These are phyloP conservation scores for Fusarium stilboides DNA, from an alignment of 2,329 filamentous ascomycete genomes.

Conservation along the genomic window DNA sequence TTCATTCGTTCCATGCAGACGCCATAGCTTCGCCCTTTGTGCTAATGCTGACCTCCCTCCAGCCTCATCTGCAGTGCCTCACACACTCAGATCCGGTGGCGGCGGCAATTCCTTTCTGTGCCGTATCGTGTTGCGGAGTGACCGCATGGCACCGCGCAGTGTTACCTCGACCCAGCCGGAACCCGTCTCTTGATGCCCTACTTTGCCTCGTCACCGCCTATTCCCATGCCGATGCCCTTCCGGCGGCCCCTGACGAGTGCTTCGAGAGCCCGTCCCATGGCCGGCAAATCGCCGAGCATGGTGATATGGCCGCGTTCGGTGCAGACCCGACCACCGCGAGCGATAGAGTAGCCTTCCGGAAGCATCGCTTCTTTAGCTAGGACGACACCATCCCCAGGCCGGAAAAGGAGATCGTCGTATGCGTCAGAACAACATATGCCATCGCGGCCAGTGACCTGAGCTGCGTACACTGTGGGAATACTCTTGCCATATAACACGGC, in stretches of 20 bases:
- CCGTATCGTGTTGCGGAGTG: conserved; percentile 23
- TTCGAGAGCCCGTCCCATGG: conserved; percentile 80
- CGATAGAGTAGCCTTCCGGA: conserved; percentile 82
- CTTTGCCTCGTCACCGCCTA: conserved; percentile 16
- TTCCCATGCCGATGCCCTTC: conserved; percentile 80
- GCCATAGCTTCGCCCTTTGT: background rate
- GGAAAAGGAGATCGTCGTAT: conserved; percentile 90
- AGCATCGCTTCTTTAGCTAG: conserved; percentile 89
- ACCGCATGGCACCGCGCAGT: conserved; percentile 24
- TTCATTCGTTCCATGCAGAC: conserved; percentile 10
- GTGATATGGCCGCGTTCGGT: conserved; percentile 91
- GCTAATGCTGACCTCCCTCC: background rate
- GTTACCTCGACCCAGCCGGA: conserved; percentile 29
- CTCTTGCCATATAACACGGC: conserved; percentile 89
- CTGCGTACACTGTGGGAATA: conserved; percentile 87
- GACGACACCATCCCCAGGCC: conserved; percentile 90
- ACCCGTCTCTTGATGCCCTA: conserved; percentile 14
- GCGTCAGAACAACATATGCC: conserved; percentile 82
- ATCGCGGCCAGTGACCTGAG: conserved; percentile 79
- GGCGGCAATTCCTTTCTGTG: conserved; percentile 15
- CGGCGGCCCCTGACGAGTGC: conserved; percentile 77
- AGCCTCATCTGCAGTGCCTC: conserved; percentile 7
- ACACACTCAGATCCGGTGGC: background rate
- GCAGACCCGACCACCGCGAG: conserved; percentile 80
- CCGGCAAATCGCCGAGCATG: conserved; percentile 86